Percentiles rank a stretch among this genome's conserved stretches.
phyloP scores from a whole-genome alignment of 495 filamentous ascomycete genomes.

The Penicillium riverlandense region DNA sequence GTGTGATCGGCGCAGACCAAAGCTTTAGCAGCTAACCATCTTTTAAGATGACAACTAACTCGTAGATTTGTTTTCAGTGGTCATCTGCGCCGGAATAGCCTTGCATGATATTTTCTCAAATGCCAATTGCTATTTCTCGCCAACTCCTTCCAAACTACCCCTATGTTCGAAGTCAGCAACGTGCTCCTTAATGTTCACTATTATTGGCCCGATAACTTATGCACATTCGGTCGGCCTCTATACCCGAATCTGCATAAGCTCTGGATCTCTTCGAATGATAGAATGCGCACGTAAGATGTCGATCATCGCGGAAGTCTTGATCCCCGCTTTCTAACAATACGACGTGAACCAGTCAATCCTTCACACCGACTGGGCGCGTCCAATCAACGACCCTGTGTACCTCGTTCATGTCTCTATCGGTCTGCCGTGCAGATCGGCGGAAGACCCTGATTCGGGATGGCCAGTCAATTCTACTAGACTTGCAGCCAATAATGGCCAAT shows the following conservation, averaged over 20 bases:
- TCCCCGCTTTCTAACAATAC: background rate
- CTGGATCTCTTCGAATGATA: too few species aligned
- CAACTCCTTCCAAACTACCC: too few species aligned
- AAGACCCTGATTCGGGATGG: background rate
- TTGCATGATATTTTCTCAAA: too few species aligned
- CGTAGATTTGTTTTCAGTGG: too few species aligned
- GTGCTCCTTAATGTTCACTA: background rate
- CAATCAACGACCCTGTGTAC: background rate
- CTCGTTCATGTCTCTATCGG: background rate
- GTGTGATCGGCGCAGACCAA: background rate
- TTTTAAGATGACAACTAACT: too few species aligned
- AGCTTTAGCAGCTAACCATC: too few species aligned
- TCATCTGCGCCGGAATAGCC: too few species aligned
- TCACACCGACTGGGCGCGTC: background rate
- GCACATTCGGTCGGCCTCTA: too few species aligned
- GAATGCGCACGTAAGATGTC: background rate
- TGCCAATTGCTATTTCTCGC: too few species aligned
- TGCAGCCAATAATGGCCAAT: background rate
- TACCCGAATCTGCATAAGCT: too few species aligned
- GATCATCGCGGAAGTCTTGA: background rate
- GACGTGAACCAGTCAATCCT: background rate
- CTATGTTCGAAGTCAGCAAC: background rate
- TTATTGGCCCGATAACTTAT: background rate
- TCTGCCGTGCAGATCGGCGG: background rate
- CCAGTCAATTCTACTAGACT: background rate